These are phyloP conservation scores for Pleomassaria siparia DNA, from an alignment of 2,329 filamentous ascomycete genomes.

Conservation along the genomic window DNA sequence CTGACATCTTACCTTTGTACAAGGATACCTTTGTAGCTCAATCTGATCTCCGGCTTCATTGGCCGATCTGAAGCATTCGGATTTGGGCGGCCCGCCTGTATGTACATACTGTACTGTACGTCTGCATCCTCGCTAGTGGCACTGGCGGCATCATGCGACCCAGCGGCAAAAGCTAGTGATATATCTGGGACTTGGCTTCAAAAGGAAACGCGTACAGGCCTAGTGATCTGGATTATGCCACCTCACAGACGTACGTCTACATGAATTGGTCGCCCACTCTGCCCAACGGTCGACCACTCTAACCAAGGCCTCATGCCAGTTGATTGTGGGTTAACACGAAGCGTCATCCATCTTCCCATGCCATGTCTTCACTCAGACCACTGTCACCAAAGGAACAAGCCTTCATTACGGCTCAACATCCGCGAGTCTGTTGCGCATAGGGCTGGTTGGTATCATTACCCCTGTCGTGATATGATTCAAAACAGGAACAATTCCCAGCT, in stretches of 20 bases:
- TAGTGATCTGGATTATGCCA: too few relatives aligned
- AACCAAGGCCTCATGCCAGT: too few relatives aligned
- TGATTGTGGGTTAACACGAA: too few relatives aligned
- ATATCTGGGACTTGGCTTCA: neutral
- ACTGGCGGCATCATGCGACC: neutral
- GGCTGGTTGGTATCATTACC: too few relatives aligned
- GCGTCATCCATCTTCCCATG: too few relatives aligned
- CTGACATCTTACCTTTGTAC: neutral
- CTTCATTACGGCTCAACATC: too few relatives aligned
- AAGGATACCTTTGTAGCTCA: neutral
- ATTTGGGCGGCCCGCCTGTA: neutral
- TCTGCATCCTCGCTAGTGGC: neutral
- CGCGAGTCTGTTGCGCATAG: too few relatives aligned
- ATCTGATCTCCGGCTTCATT: neutral
- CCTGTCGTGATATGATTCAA: neutral
- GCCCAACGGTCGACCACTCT: too few relatives aligned
- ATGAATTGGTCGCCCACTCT: neutral
- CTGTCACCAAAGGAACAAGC: too few relatives aligned
- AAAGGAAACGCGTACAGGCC: too few relatives aligned
- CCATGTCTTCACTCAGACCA: too few relatives aligned
- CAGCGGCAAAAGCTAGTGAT: neutral
- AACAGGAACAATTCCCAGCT: neutral
- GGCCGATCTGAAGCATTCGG: neutral
- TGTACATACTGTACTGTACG: neutral
- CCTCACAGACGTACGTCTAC: neutral